These are phyloP conservation scores for Aspergillus sp. DNA, from an alignment of 2,329 filamentous ascomycete genomes.

Conservation along the genomic window DNA sequence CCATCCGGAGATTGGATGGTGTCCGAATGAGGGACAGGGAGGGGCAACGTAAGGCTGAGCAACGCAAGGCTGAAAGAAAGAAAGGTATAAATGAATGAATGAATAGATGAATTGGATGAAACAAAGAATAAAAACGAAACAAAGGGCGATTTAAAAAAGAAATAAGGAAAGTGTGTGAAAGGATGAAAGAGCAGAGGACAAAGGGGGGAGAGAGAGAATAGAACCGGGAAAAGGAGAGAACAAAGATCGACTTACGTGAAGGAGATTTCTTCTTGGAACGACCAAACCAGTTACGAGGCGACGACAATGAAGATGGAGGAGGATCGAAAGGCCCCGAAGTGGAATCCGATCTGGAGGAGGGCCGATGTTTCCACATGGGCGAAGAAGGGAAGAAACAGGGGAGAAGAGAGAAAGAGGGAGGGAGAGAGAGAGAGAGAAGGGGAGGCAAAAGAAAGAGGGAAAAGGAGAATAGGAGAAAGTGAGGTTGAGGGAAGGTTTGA, in stretches of 20 bases:
- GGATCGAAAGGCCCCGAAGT: conserved; percentile 26
- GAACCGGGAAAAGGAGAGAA: conserved; percentile 2
- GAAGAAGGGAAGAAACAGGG: conserved; percentile 7
- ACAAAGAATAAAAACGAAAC: not conserved
- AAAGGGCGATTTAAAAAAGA: no score
- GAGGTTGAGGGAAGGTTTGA: not conserved
- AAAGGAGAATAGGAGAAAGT: not conserved
- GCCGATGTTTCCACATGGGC: conserved; percentile 36
- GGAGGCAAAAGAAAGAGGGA: conserved; percentile 4
- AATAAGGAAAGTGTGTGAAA: not conserved
- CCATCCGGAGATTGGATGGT: not conserved
- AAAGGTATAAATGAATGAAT: not conserved
- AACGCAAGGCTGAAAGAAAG: conserved; percentile 1
- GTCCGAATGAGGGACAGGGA: not conserved
- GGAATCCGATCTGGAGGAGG: conserved; percentile 33
- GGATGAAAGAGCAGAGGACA: conserved; percentile 3
- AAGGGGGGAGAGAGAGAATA: not conserved
- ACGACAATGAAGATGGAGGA: conserved; percentile 18
- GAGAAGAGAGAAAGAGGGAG: conserved; percentile 9
- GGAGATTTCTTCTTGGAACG: conserved; percentile 29
- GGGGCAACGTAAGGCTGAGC: not conserved
- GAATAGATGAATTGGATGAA: not conserved
- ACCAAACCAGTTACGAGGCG: conserved; percentile 25
- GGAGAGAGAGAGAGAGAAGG: conserved; percentile 4
- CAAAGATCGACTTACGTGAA: conserved; percentile 19